Evolutionary conservation across 2,329 filamentous ascomycete genomes (phyloP).

Genomic region (Clarireedia monteithiana): DNA sequence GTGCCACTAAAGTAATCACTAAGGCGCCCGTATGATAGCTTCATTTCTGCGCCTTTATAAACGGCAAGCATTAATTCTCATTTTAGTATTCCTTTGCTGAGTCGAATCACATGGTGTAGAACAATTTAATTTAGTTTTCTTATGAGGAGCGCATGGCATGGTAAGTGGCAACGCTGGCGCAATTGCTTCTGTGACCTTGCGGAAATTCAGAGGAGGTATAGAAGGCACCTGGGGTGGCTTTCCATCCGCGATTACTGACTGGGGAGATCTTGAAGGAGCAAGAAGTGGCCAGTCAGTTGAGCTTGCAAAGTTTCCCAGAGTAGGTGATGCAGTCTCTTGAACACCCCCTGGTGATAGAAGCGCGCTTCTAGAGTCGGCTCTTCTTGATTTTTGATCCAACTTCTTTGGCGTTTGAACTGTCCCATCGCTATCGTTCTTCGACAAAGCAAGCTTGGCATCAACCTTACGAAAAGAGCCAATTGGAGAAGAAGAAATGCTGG

Average conservation of each 20-base stretch:
- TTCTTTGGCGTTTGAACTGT: background rate
- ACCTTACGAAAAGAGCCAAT: constrained; percentile 11
- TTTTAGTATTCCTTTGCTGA: constrained; percentile 6
- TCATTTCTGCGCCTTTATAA: constrained; percentile 13
- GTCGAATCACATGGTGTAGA: constrained; percentile 8
- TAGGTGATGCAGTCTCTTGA: background rate
- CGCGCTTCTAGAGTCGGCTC: too few relatives aligned
- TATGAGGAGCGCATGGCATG: constrained; percentile 2
- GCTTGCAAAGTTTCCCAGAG: constrained; percentile 1
- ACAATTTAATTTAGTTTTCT: constrained; percentile 1
- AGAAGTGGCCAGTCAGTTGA: constrained; percentile 19
- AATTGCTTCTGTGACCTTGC: background rate
- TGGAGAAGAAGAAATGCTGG: background rate
- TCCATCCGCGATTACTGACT: constrained; percentile 17
- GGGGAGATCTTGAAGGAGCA: constrained; percentile 11
- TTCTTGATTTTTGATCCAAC: background rate
- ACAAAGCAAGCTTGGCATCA: constrained; percentile 7
- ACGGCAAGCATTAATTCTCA: constrained; percentile 16
- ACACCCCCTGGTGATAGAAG: too few relatives aligned
- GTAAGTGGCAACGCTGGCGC: constrained; percentile 1
- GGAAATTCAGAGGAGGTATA: constrained; percentile 2
- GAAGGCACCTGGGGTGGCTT: constrained; percentile 10
- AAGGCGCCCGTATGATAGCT: background rate
- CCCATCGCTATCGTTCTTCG: background rate
- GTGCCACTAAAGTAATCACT: background rate